Percentiles rank a stretch among this genome's conserved stretches.
These are phyloP conservation scores for Neopestalotiopsis rosae DNA, from an alignment of 2,329 filamentous ascomycete genomes.

Conservation along the genomic window DNA sequence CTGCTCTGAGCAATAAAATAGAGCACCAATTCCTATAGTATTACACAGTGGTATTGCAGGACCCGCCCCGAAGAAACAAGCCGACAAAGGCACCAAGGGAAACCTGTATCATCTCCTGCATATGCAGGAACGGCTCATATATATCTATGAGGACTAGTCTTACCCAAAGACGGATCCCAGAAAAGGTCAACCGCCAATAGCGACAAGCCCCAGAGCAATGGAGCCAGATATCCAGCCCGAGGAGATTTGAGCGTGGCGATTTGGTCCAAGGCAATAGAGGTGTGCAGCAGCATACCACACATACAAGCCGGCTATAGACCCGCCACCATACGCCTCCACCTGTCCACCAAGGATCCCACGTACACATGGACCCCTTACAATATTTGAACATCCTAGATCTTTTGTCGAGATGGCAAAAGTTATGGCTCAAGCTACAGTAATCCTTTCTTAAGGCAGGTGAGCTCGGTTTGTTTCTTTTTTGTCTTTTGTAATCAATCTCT, in stretches of 20 bases:
- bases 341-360: background rate
- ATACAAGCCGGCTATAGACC: background rate
- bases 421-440: background rate
- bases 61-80: background rate
- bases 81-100: background rate
- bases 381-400: background rate
- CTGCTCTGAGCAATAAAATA: background rate
- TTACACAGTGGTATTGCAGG: background rate
- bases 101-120: background rate
- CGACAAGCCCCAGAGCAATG: background rate
- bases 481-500: constrained; percentile 1
- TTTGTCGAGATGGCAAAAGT: background rate
- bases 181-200: background rate
- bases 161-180: background rate
- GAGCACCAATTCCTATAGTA: background rate
- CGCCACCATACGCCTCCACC: background rate
- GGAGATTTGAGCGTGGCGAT: background rate
- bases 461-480: background rate
- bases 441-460: background rate
- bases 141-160: background rate
- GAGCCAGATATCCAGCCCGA: background rate
- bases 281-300: too few species aligned
- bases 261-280: background rate
- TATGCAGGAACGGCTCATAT: background rate
- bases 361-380: background rate